These are phyloP conservation scores for Komagataella pastoris DNA, from an alignment of 805 yeast genomes.

Conservation along the genomic window DNA sequence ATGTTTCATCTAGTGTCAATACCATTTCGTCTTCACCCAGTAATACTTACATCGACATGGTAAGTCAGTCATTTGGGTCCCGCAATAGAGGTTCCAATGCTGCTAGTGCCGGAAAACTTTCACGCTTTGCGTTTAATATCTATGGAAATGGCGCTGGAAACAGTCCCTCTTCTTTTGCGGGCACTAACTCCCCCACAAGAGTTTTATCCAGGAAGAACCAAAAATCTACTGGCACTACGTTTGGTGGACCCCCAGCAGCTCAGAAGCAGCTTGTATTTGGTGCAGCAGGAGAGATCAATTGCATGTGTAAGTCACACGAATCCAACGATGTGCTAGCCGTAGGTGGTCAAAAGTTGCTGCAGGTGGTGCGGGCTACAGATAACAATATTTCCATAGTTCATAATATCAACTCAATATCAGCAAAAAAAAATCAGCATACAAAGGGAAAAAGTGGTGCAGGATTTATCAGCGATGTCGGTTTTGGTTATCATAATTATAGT, in stretches of 20 bases:
- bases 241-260: slow-evolving; percentile 3
- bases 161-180: slow-evolving; percentile 1
- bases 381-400: slow-evolving; percentile 17
- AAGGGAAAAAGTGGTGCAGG: slow-evolving; percentile 19
- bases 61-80: not conserved
- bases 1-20: not conserved
- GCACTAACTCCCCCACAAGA: not conserved
- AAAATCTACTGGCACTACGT: slow-evolving; percentile 10
- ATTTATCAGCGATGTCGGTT: slow-evolving; percentile 25
- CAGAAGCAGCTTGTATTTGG: slow-evolving; percentile 15
- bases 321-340: slow-evolving; percentile 22
- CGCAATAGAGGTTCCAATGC: not conserved
- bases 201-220: slow-evolving; percentile 1
- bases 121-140: slow-evolving; percentile 46
- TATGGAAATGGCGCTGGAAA: slow-evolving; percentile 26
- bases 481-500: slow-evolving; percentile 26
- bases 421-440: slow-evolving; percentile 11
- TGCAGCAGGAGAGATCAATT: slow-evolving; percentile 19
- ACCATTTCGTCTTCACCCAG: not conserved
- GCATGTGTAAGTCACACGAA: slow-evolving; percentile 19
- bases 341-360: slow-evolving; percentile 28
- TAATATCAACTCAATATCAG: slow-evolving; percentile 17
- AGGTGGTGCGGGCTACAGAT: slow-evolving; percentile 20
- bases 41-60: not conserved
- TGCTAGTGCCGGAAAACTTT: slow-evolving; percentile 16